Evolutionary conservation across 331 rosid species (phyloP).

Genomic region (Acacia pycnantha): DNA sequence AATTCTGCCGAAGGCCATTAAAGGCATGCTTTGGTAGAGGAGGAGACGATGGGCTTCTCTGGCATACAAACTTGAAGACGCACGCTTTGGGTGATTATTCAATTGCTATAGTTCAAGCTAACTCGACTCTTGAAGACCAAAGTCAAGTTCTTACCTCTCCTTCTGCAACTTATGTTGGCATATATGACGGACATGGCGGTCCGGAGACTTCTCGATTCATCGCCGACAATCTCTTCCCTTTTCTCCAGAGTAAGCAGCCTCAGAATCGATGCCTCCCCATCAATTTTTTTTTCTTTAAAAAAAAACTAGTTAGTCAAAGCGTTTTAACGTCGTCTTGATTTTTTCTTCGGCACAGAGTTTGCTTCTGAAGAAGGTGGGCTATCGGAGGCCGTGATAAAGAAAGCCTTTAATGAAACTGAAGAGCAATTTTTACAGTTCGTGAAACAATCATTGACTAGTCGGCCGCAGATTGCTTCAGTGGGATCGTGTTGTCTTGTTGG

Average conservation of each 20-base stretch:
- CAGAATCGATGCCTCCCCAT: not conserved
- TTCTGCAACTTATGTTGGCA: constrained; percentile 63
- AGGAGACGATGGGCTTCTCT: constrained; percentile 54
- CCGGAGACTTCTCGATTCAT: constrained; percentile 81
- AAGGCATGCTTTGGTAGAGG: constrained; percentile 61
- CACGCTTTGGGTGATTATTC: constrained; percentile 71
- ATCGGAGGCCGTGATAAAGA: constrained; percentile 74
- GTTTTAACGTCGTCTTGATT: not conserved
- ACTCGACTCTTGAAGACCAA: constrained; percentile 73
- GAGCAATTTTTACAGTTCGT: constrained; percentile 61
- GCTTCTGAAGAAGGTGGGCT: constrained; percentile 62
- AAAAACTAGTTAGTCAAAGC: not conserved
- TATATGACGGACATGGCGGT: constrained; percentile 90
- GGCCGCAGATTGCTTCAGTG: constrained; percentile 73
- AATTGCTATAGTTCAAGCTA: constrained; percentile 81
- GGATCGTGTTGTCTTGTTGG: constrained; percentile 91
- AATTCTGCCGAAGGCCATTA: constrained; percentile 50
- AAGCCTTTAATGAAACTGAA: constrained; percentile 72
- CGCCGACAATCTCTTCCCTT: constrained; percentile 54
- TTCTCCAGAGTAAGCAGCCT: constrained; percentile 52
- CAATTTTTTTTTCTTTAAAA: not conserved
- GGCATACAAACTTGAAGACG: constrained; percentile 64
- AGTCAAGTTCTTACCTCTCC: constrained; percentile 73
- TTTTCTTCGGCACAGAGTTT: constrained; percentile 39
- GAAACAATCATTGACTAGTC: constrained; percentile 47